These are phyloP conservation scores for Aurinia saxatilis DNA, from an alignment of 345 rosid species.

Conservation along the genomic window DNA sequence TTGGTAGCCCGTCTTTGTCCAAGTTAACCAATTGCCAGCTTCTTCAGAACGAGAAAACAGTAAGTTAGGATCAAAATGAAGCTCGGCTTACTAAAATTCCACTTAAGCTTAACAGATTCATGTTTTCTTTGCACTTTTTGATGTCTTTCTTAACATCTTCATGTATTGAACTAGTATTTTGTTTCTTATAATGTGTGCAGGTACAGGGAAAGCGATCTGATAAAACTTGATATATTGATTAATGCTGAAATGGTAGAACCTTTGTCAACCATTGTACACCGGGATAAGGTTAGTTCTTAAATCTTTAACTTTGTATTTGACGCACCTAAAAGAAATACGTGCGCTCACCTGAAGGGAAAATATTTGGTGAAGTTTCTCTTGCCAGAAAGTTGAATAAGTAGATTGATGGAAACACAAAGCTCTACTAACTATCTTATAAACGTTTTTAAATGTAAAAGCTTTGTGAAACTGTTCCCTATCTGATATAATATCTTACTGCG, in stretches of 20 bases:
- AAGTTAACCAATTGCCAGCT: not conserved
- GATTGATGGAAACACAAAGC: not conserved
- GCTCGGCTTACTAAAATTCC: not conserved
- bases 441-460: not conserved
- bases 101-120: not conserved
- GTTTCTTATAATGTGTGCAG: conserved; percentile 36
- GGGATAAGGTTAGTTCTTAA: conserved; percentile 58
- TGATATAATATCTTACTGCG: not conserved
- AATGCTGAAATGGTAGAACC: conserved; percentile 88
- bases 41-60: not conserved
- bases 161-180: not conserved
- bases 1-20: not conserved
- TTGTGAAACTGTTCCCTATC: not conserved
- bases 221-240: conserved; percentile 85
- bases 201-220: conserved; percentile 74
- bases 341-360: not conserved
- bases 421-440: not conserved
- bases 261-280: conserved; percentile 86
- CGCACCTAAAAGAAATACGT: too few relatives aligned
- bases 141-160: conserved; percentile 1
- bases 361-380: not conserved
- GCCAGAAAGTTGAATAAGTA: not conserved
- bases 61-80: not conserved
- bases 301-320: not conserved
- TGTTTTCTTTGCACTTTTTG: not conserved